Base-by-base conservation (phyloP, 2,329 filamentous ascomycete genomes). In the Xylaria sp. region DNA sequence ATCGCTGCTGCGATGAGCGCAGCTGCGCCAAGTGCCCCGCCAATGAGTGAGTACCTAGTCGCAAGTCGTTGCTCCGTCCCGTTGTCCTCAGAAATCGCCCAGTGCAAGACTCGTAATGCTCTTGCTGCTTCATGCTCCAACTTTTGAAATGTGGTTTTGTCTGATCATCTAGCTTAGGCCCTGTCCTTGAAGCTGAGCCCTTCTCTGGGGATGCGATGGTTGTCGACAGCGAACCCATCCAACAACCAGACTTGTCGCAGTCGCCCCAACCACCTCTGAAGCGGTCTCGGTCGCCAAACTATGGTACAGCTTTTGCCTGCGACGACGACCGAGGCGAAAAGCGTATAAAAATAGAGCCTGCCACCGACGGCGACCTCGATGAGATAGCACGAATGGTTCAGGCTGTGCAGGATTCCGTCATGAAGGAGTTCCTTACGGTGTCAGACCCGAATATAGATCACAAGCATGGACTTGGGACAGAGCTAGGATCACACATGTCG, bases 311-410 rank as follows among this genome's bases (percentile, higher is more conserved):
- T 17, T 17, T 28, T 15, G 33, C 61, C 21, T 23, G 45, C 6
- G 67, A 70, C 17, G 63, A 66, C 14, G 12, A 45, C 15, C 67
- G 67, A 35, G 66, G 69, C 9, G 74, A 74, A 60, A 76, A 75
- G 64, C 69, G 74, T 31, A 57, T 70, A 12, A 76, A 74, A 51
- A 64, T 64, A 19, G 73, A 75, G 50, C 58, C 49, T 2, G 68
- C 65, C 2, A 50, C 43, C 12, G 58, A 64, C 19, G 61, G 63
- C 5, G 60, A 64, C 19, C 19, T 64, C 25, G 65, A 68, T 37
- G 70, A 72, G 67, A 69, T 71, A 45, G 71, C 72, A n/a, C 69
- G 69, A 31, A 70, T 74, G 51, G 70, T 74, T 25, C 70, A 72
- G 33, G 71, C 73, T 43, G 72, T 71, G 9, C 67, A 73, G 42